These are phyloP conservation scores for Cyclotella distinguenda DNA, from an alignment of 108 stramenopile species.

Conservation along the genomic window DNA sequence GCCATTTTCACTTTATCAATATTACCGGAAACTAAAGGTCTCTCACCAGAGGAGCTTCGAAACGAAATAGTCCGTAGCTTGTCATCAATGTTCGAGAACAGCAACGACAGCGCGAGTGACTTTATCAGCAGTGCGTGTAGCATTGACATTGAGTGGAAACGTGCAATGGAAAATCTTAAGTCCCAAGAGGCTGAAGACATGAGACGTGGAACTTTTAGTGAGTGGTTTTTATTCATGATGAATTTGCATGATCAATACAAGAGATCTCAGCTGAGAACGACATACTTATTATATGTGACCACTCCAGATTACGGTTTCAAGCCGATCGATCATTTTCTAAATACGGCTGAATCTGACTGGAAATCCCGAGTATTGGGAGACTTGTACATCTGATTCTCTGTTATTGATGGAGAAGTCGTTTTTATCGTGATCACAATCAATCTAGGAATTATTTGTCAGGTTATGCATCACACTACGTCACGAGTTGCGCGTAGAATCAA, in stretches of 20 bases:
- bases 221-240: background rate
- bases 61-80: constrained; percentile 46
- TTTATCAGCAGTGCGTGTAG: background rate
- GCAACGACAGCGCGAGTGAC: constrained; percentile 22
- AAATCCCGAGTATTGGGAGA: constrained; percentile 26
- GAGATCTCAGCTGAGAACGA: too few species aligned
- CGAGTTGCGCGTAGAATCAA: too few species aligned
- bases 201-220: constrained; percentile 58
- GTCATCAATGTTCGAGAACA: constrained; percentile 20
- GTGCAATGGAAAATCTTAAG: constrained; percentile 84
- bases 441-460: too few species aligned
- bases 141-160: constrained; percentile 78
- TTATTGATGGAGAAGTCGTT: too few species aligned
- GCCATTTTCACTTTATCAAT: constrained; percentile 52
- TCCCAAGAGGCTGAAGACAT: constrained; percentile 75
- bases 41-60: constrained; percentile 59
- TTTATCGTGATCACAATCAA: too few species aligned
- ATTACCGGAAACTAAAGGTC: constrained; percentile 87
- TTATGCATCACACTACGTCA: too few species aligned
- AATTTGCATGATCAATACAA: background rate
- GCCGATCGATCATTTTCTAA: constrained; percentile 33
- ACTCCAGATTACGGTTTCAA: constrained; percentile 60
- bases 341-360: constrained; percentile 29
- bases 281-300: too few species aligned
- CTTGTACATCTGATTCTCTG: background rate